Evolutionary conservation across 2,329 filamentous ascomycete species (phyloP).

Genomic region (Trichoderma sp.): DNA sequence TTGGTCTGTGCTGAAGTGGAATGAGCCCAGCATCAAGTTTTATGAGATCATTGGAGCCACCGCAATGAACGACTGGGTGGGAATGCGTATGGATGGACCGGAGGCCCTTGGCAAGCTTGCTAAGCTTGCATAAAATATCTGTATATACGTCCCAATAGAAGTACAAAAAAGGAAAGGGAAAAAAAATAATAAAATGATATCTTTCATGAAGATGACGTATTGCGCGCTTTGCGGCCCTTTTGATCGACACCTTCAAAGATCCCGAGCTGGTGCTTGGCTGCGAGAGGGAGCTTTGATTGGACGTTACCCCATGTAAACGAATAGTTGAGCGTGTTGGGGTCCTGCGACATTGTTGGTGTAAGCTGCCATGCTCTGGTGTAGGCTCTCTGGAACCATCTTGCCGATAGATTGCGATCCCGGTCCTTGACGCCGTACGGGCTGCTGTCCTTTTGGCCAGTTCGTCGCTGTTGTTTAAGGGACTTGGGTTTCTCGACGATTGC

Average conservation of each 20-base stretch:
- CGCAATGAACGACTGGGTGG: constrained; percentile 72
- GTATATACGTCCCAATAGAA: neutral
- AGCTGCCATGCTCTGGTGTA: constrained; percentile 53
- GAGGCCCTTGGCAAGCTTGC: constrained; percentile 62
- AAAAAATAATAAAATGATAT: neutral
- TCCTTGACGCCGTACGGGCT: constrained; percentile 45
- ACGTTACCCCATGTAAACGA: constrained; percentile 53
- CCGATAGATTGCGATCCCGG: constrained; percentile 41
- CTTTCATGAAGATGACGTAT: constrained; percentile 24
- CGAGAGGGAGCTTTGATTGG: constrained; percentile 36
- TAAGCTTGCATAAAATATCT: constrained; percentile 40
- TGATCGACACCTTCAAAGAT: constrained; percentile 55
- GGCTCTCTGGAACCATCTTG: constrained; percentile 52
- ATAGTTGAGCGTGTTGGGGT: constrained; percentile 39
- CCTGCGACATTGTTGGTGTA: constrained; percentile 48
- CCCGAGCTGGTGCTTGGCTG: constrained; percentile 42
- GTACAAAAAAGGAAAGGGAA: neutral
- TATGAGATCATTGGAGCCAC: constrained; percentile 74
- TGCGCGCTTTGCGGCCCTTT: constrained; percentile 33
- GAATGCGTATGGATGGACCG: constrained; percentile 73
- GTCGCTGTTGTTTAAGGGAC: constrained; percentile 39
- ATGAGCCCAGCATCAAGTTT: constrained; percentile 85
- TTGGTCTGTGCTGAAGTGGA: constrained; percentile 93
- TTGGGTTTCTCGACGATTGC: constrained; percentile 45
- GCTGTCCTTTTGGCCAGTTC: constrained; percentile 44